phyloP scores from a whole-genome alignment of 1,139 yeast species.

The Scheffersomyces titani region DNA sequence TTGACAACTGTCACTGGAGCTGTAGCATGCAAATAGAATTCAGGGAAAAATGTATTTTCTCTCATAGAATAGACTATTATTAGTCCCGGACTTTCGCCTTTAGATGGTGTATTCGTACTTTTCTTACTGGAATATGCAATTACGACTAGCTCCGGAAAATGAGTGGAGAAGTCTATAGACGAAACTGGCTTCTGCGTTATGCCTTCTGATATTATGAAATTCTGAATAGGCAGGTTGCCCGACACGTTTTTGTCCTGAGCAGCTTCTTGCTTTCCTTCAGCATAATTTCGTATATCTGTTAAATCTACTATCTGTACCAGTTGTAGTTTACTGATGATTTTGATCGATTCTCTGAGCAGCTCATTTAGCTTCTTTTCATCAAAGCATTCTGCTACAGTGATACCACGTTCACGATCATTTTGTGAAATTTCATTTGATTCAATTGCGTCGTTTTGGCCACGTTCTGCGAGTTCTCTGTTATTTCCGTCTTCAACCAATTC shows the following conservation, averaged over 20 bases:
- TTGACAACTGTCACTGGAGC: slow-evolving; percentile 47
- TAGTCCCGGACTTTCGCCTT: neutral
- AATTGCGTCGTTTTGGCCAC: neutral
- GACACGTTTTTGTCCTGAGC: neutral
- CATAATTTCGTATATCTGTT: neutral
- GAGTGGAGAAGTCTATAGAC: slow-evolving; percentile 42
- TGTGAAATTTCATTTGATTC: neutral
- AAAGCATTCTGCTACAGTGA: neutral
- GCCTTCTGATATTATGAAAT: neutral
- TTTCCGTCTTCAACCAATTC: slow-evolving; percentile 1
- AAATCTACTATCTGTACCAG: slow-evolving; percentile 10
- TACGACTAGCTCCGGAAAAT: slow-evolving; percentile 43
- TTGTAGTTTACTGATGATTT: slow-evolving; percentile 14
- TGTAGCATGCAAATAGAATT: slow-evolving; percentile 43
- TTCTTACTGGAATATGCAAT: slow-evolving; percentile 24
- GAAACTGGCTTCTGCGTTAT: slow-evolving; percentile 27
- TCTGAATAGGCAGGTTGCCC: neutral
- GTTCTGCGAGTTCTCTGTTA: neutral
- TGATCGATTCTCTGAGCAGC: slow-evolving; percentile 19
- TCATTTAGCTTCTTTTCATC: slow-evolving; percentile 12
- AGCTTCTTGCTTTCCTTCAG: neutral
- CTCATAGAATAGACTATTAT: neutral
- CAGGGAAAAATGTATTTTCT: slow-evolving; percentile 34
- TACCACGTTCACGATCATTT: neutral
- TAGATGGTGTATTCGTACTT: neutral